Conservation (phyloP, 2,329 filamentous ascomycete species). For the Coniochaeta sp. region DNA sequence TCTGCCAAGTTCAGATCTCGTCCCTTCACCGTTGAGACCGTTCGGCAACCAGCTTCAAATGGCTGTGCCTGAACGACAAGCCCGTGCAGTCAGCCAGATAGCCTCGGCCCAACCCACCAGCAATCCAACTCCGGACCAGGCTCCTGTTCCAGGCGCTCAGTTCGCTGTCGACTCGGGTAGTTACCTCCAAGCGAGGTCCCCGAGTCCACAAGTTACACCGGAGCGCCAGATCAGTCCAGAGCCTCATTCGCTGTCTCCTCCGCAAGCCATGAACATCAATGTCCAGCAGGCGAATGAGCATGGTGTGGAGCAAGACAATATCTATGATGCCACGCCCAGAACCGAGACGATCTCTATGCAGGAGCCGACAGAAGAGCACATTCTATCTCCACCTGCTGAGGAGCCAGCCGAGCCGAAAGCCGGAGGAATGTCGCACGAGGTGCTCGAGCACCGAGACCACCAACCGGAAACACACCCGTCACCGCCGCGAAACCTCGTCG, state of each 20-base stretch:
- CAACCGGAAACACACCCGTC: neutral
- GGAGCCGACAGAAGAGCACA: neutral
- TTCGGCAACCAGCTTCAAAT: slow-evolving; percentile 5
- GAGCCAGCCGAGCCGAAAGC: slow-evolving; percentile 9
- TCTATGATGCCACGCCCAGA: slow-evolving; percentile 26
- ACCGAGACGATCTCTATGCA: neutral
- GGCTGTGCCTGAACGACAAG: slow-evolving; percentile 15
- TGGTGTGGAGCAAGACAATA: slow-evolving; percentile 18
- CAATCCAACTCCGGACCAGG: neutral
- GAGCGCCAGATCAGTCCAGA: slow-evolving; percentile 14
- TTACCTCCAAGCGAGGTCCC: slow-evolving; percentile 2
- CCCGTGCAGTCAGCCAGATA: slow-evolving; percentile 17
- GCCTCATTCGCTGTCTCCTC: slow-evolving; percentile 2
- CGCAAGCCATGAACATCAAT: neutral
- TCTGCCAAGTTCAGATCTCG: slow-evolving; percentile 2
- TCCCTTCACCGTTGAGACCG: slow-evolving; percentile 2
- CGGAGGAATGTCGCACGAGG: slow-evolving; percentile 7
- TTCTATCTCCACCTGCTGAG: neutral
- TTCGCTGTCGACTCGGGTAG: neutral
- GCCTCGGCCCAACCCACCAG: slow-evolving; percentile 8
- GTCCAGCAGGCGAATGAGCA: slow-evolving; percentile 10
- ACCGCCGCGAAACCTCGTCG: neutral
- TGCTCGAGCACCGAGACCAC: neutral
- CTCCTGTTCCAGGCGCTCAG: neutral
- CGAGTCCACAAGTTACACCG: slow-evolving; percentile 10